Evolutionary conservation across 352 stramenopile genomes (phyloP).

Genomic region (Phytophthora uliginosa): DNA sequence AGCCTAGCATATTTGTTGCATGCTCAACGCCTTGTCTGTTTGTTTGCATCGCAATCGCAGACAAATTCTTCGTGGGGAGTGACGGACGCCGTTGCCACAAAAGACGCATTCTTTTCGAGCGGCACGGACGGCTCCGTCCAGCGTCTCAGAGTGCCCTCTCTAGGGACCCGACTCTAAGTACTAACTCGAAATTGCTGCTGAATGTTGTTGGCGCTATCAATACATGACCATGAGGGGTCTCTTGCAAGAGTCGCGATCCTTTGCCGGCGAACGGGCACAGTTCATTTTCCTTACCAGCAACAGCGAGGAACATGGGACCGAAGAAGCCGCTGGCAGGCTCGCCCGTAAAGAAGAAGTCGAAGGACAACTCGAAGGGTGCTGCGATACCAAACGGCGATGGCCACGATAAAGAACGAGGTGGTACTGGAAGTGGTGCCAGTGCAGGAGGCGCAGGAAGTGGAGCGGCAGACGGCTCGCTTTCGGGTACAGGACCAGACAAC

Average conservation of each 20-base stretch:
- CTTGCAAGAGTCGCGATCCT: conserved; percentile 41
- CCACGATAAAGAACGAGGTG: conserved; percentile 50
- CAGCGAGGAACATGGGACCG: conserved; percentile 47
- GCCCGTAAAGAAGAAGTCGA: conserved; percentile 73
- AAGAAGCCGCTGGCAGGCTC: conserved; percentile 54
- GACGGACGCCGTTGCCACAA: conserved; percentile 82
- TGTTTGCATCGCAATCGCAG: conserved; percentile 30
- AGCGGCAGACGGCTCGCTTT: conserved; percentile 33
- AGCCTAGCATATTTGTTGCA: not conserved
- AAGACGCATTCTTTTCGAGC: conserved; percentile 88
- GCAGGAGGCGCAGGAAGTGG: conserved; percentile 21
- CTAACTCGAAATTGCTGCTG: not conserved
- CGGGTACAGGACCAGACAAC: conserved; percentile 52
- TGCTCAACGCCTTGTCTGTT: conserved; percentile 5
- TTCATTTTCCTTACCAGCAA: conserved; percentile 12
- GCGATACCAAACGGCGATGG: conserved; percentile 34
- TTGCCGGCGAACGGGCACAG: conserved; percentile 16
- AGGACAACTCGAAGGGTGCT: conserved; percentile 49
- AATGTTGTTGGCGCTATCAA: conserved; percentile 4
- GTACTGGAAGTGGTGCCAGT: conserved; percentile 11
- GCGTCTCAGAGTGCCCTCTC: conserved; percentile 69
- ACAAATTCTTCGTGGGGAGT: conserved; percentile 88
- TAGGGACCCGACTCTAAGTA: conserved; percentile 39
- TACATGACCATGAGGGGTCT: conserved; percentile 25
- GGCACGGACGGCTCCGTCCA: conserved; percentile 87